Evolutionary conservation across 768 basidiomycete species (phyloP).

Genomic region (Agaricus subrufescens): DNA sequence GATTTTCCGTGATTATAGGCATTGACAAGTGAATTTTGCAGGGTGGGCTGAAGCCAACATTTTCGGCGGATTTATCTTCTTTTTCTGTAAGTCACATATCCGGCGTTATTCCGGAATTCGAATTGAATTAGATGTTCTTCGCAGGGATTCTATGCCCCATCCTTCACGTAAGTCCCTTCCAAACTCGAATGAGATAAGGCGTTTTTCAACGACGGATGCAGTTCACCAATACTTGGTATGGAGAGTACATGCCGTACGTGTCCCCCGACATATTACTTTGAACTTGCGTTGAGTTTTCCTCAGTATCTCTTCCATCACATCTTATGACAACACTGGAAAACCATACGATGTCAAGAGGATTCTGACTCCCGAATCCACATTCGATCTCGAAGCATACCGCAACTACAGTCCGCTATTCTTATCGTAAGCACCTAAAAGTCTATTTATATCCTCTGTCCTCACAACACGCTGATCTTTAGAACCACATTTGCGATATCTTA

Average conservation of each 20-base stretch:
- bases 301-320: constrained; percentile 52
- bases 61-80: constrained; percentile 50
- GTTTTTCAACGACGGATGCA: constrained; percentile 11
- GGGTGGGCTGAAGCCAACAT: constrained; percentile 77
- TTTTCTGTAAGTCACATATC: constrained; percentile 44
- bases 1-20: not conserved
- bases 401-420: constrained; percentile 57
- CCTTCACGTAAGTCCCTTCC: constrained; percentile 36
- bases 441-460: not conserved
- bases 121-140: not conserved
- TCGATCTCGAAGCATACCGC: constrained; percentile 50
- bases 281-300: not conserved
- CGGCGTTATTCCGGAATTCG: not conserved
- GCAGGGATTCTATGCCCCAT: constrained; percentile 52
- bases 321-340: constrained; percentile 57
- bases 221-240: constrained; percentile 61
- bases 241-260: constrained; percentile 48
- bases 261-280: not conserved
- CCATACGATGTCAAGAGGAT: constrained; percentile 54
- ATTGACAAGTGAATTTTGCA: constrained; percentile 9
- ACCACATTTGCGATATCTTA: constrained; percentile 75
- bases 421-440: constrained; percentile 24
- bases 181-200: not conserved
- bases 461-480: constrained; percentile 9
- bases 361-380: constrained; percentile 43